Conservation (phyloP, 768 basidiomycete species). For the Amanita pseudoporphyria region DNA sequence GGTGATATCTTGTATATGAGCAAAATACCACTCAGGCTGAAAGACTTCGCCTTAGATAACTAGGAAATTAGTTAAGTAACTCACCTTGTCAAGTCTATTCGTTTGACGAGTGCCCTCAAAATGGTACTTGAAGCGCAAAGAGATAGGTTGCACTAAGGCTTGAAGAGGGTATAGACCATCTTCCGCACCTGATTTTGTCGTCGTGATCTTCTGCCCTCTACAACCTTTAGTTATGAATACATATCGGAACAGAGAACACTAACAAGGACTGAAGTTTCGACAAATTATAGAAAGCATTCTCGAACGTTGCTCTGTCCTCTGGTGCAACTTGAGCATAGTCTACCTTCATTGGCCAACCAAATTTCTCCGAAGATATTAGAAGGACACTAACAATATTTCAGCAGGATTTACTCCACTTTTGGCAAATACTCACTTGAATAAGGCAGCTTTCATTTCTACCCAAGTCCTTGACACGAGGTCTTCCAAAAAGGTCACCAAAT, state of each 20-base stretch:
- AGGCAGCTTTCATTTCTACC: constrained; percentile 56
- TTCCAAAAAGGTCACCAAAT: constrained; percentile 53
- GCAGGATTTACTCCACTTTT: background rate
- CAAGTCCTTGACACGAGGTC: constrained; percentile 64
- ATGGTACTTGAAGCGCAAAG: constrained; percentile 88
- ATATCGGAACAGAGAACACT: constrained; percentile 19
- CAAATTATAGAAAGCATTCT: constrained; percentile 67
- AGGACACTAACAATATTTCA: constrained; percentile 40
- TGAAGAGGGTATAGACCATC: constrained; percentile 76
- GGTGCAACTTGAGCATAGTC: constrained; percentile 45
- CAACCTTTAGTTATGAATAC: constrained; percentile 3
- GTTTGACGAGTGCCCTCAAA: constrained; percentile 84
- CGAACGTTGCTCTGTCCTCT: constrained; percentile 56
- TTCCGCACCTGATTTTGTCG: constrained; percentile 16
- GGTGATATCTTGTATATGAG: constrained; percentile 78
- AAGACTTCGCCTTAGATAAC: constrained; percentile 1
- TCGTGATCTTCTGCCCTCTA: constrained; percentile 45
- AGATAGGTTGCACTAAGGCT: constrained; percentile 74
- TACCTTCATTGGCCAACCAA: constrained; percentile 81
- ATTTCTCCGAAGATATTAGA: constrained; percentile 50
- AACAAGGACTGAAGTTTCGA: constrained; percentile 73
- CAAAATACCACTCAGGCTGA: constrained; percentile 97
- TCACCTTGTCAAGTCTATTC: constrained; percentile 87
- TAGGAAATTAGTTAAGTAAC: background rate
- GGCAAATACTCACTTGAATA: constrained; percentile 46